Evolutionary conservation across 2,329 filamentous ascomycete genomes (phyloP), one percentile per base, ranked within the genome.

Genomic region (Didymella arachidicola): DNA sequence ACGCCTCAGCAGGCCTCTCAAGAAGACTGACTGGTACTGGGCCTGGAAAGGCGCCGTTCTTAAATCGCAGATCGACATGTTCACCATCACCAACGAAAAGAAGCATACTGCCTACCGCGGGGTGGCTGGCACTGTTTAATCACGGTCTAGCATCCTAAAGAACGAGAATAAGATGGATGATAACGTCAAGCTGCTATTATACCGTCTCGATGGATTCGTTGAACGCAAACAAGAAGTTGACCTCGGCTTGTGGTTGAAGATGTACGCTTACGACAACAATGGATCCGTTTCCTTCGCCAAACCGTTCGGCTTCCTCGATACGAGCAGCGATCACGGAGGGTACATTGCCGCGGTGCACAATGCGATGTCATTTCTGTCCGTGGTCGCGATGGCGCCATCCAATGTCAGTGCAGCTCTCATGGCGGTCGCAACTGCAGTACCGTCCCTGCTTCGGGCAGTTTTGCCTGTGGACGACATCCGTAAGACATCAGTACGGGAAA

Each of bases 81-180:
- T 68, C 26, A 63, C 62, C 0, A 53, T 51, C 4, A 57, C 53
- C 4, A 46, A 55, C 27, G 62, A 64, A 43, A 57, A 53, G 30
- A 38, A 45, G n/a, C 59, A 64, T 29, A 36, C 60, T 0, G 50
- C 45, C 2, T 57, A 53, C 7, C 50, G 54, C 16, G 39, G 52
- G 2, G 44, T 56, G 4, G 43, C 60, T 2, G 57, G 60, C 30
- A 57, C 57, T 3, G 63, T 68, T 1, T 82, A 82, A 60, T 75
- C 78, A 0, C 71, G 82, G 65, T 78, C 69, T 12, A 79, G 72
- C 0, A 59, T 82, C 12, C 71, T 80, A 5, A 73, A 77, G 12
- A 63, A 65, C 10, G 71, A 73, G 36, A 38, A 63, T 7, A 57
- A 58, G 11, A 60, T 73, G 7, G 66, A 70, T 27, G 59, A 67